phyloP scores from a whole-genome alignment of 352 stramenopile species.

The Pythium scleroteichum region DNA sequence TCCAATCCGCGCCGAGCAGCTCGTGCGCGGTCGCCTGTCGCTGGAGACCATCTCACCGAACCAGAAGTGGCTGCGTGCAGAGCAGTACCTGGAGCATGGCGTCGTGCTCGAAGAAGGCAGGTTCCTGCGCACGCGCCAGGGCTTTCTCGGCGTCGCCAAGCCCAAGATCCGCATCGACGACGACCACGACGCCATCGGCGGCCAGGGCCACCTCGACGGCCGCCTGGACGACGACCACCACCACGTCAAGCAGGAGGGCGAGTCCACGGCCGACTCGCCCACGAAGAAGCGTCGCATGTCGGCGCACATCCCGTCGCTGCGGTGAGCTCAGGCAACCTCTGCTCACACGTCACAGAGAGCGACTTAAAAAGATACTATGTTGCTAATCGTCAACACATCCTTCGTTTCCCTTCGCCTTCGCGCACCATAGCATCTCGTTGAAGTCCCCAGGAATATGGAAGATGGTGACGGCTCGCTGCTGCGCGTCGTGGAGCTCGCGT shows the following conservation, averaged over 20 bases:
- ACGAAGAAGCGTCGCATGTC: slow-evolving; percentile 32
- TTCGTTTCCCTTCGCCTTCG: not conserved
- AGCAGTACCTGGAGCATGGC: slow-evolving; percentile 32
- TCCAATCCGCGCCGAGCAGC: slow-evolving; percentile 33
- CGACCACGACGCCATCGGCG: slow-evolving; percentile 23
- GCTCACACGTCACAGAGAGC: slow-evolving; percentile 21
- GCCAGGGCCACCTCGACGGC: slow-evolving; percentile 13
- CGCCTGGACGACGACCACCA: slow-evolving; percentile 1
- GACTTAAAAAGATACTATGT: slow-evolving; percentile 23
- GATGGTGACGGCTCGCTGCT: slow-evolving; percentile 10
- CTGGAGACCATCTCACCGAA: slow-evolving; percentile 23
- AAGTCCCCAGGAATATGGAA: not conserved
- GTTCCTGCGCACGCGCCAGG: slow-evolving; percentile 38
- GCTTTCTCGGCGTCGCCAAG: slow-evolving; percentile 50
- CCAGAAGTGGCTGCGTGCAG: slow-evolving; percentile 26
- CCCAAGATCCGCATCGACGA: slow-evolving; percentile 34
- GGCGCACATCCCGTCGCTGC: slow-evolving; percentile 24
- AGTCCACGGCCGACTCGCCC: slow-evolving; percentile 14
- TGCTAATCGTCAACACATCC: slow-evolving; percentile 2
- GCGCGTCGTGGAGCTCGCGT: slow-evolving; percentile 36
- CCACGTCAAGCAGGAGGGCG: slow-evolving; percentile 5
- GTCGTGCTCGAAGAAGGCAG: slow-evolving; percentile 25
- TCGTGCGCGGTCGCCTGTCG: slow-evolving; percentile 29
- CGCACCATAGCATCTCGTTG: not conserved
- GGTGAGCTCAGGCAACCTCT: not conserved